Conservation (phyloP, 257 asterid species). For the Nicotiana knightiana region DNA sequence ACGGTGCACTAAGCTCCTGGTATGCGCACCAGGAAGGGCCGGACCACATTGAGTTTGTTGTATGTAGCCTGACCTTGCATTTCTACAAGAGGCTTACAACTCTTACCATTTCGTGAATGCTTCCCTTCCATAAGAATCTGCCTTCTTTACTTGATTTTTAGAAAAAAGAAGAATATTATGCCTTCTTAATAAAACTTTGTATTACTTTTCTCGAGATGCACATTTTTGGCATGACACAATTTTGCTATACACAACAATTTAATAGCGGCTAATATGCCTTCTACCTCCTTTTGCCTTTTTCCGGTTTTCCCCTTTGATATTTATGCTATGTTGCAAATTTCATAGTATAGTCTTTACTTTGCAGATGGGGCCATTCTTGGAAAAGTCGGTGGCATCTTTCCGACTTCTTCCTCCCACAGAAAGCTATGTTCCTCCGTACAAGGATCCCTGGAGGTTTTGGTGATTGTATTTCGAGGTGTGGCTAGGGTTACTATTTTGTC, state of each 20-base stretch:
- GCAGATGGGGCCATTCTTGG: conserved; percentile 86
- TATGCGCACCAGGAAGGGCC: background rate
- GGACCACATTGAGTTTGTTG: background rate
- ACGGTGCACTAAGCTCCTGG: background rate
- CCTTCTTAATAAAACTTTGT: background rate
- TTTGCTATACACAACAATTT: background rate
- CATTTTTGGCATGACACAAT: background rate
- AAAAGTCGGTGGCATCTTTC: conserved; percentile 71
- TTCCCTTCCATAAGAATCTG: background rate
- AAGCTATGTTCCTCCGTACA: conserved; percentile 84
- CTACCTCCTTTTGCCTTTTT: background rate
- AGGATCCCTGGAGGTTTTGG: conserved; percentile 94
- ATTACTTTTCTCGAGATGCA: background rate
- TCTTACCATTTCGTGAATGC: background rate
- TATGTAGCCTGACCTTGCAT: background rate
- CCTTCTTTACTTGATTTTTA: background rate
- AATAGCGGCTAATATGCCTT: background rate
- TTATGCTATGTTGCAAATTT: background rate
- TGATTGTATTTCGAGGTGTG: conserved; percentile 4
- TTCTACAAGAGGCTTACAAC: background rate
- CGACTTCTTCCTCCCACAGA: conserved; percentile 83
- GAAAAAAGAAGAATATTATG: background rate
- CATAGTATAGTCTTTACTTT: background rate
- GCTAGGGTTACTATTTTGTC: background rate
- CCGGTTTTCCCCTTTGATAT: background rate